Base-by-base conservation (phyloP, 2,329 filamentous ascomycete genomes). In the Cercospora canescens region DNA sequence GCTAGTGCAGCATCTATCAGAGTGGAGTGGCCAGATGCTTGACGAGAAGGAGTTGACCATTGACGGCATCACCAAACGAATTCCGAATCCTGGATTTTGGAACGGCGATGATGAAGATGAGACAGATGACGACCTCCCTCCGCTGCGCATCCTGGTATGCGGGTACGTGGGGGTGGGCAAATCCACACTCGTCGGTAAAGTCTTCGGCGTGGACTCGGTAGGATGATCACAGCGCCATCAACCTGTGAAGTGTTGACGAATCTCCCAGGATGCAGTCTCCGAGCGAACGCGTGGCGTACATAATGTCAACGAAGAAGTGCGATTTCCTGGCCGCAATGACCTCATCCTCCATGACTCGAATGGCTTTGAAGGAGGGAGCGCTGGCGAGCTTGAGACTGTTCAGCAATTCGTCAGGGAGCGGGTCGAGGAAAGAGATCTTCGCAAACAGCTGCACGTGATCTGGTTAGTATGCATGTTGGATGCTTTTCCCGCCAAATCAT, bases 301-400 rank as follows among this genome's bases (percentile, higher is more conserved):
- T 60, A 75, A 78, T 60, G 73, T 78, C 30, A 73, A 71, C 37
- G 59, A 76, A 30, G 75, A 74, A 26, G 76, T 78, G 48, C 73
- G 69, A 32, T 76, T 71, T 41, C 71, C 74, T n/a, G 74, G 76
- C 39, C 68, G 76, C 61, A 75, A 75, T 12, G 76, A 77, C 60
- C 60, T 78, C 6, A 67, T 78, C n/a, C 69, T 78, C 30, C 76
- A 78, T 56, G 76, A 78, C 59, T 77, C 76, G 35, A 71, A 76
- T 59, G 76, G 76, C 4, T 78, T 77, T 68, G 76, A 78, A 66
- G 76, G 74, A 37, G 76, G 76, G 28, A 74, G 72, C 24, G 75
- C 76, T 39, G 69, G 71, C 11, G 76, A 77, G 62, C 69, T 68
- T 45, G 37, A 64, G 8, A 68, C 70, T 2, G 70, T 78, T 21